Evolutionary conservation across 2,329 filamentous ascomycete species (phyloP), one percentile per base, ranked within the genome.

Genomic region (Colletotrichum sp.): DNA sequence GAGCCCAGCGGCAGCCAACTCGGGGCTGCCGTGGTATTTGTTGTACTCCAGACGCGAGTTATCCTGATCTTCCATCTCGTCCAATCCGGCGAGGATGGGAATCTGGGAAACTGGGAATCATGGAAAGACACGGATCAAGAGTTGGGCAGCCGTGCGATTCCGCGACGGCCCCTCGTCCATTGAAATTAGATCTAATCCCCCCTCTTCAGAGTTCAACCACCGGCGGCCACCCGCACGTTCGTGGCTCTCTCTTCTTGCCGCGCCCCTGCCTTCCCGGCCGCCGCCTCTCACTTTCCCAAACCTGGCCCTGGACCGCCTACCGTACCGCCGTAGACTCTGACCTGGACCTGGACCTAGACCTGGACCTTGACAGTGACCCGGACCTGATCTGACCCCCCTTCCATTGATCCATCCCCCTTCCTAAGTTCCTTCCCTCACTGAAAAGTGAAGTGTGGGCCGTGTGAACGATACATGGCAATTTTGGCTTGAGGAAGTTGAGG

Each of bases 131-230:
- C 32, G 9, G 63, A 36, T 52, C 44, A 39, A 29, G 25, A 30
- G 8, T 62, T 62, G 59, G 59, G 59, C 59, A 62, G 65, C 64
- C 49, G 29, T 69, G 44, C 59, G 34, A 65, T 76, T 69, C 73
- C 39, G 44, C 70, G 73, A 59, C 70, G 59, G 69, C 12, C 55
- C 70, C 73, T 69, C 64, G 73, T 73, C 73, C n/a, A 63, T 73
- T 76, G 64, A 76, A 73, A 76, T 76, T 76, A 49, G 69, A 32
- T 30, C 59, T 12, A 71, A 71, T 57, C 61, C 57, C 73, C 62
- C 69, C 70, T 30, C 59, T 44, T 36, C 32, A 30, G 57, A 55
- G 62, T 30, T 49, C 52, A 29, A 19, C 62, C 32, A 34, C 32
- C 62, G 25, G 27, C 29, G 59, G 39, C 44, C 70, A 61, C 59